These are phyloP conservation scores for Naegleria fowleri DNA, from an alignment of 208 protist species.

Conservation along the genomic window DNA sequence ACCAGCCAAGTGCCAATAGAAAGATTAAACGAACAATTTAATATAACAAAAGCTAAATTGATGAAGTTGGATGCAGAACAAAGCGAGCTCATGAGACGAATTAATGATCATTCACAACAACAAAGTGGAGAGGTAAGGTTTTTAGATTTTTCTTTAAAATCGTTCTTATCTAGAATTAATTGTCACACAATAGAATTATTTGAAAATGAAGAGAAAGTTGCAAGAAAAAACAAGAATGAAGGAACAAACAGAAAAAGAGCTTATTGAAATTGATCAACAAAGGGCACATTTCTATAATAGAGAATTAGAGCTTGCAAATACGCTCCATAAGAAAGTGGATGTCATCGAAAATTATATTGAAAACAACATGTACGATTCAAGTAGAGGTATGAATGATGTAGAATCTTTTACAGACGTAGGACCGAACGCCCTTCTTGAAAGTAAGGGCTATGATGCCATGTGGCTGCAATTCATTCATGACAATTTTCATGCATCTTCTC, in stretches of 20 bases:
- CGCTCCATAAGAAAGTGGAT: background rate
- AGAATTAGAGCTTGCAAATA: background rate
- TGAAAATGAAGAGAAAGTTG: background rate
- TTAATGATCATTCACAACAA: background rate
- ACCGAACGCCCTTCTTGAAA: background rate
- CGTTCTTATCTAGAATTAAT: background rate
- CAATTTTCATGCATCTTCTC: background rate
- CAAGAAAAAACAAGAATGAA: background rate
- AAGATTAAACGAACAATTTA: background rate
- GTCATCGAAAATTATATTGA: background rate
- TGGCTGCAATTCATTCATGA: background rate
- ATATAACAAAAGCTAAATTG: background rate
- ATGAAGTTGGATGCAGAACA: background rate
- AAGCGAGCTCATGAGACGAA: background rate
- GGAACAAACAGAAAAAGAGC: background rate
- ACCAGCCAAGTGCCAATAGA: background rate
- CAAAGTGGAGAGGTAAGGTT: background rate
- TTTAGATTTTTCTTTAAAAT: background rate
- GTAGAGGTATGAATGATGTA: background rate
- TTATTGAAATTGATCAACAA: background rate
- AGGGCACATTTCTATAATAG: background rate
- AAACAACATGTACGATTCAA: no score
- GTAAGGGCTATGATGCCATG: background rate
- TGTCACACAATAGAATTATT: background rate
- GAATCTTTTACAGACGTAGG: background rate